phyloP scores from a whole-genome alignment of 164 flowering plant species.

The Vitis riparia region DNA sequence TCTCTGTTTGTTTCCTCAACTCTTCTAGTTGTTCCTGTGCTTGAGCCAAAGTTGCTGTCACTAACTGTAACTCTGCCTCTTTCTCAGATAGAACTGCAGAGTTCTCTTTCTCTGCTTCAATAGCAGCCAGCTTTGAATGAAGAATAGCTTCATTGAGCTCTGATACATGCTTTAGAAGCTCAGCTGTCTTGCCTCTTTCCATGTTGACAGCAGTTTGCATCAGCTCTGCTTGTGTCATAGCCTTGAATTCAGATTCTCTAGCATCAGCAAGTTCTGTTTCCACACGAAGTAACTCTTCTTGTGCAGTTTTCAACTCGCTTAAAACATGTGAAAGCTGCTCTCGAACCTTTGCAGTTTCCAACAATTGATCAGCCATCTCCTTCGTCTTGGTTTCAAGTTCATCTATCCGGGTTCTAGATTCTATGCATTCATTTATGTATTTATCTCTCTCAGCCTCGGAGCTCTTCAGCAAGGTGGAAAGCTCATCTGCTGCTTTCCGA shows the following conservation, averaged over 20 bases:
- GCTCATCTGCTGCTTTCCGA: slow-evolving; percentile 36
- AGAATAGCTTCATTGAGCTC: slow-evolving; percentile 43
- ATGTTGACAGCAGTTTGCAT: slow-evolving; percentile 26
- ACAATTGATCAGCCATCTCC: slow-evolving; percentile 25
- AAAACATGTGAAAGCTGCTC: slow-evolving; percentile 31
- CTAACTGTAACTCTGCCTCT: slow-evolving; percentile 28
- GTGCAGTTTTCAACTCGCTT: slow-evolving; percentile 30
- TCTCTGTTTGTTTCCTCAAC: slow-evolving; percentile 26
- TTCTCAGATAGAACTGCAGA: slow-evolving; percentile 25
- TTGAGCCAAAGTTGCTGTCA: slow-evolving; percentile 14
- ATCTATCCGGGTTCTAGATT: slow-evolving; percentile 21
- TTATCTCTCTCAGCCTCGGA: slow-evolving; percentile 39
- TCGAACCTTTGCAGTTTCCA: slow-evolving; percentile 21
- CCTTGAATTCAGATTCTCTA: slow-evolving; percentile 30
- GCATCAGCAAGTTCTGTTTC: slow-evolving; percentile 36
- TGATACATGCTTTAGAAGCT: slow-evolving; percentile 33
- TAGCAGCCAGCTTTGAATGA: slow-evolving; percentile 26
- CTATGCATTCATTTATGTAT: slow-evolving; percentile 24
- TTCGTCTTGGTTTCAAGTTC: slow-evolving; percentile 43
- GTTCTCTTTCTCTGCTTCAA: slow-evolving; percentile 38
- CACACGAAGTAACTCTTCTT: slow-evolving; percentile 30
- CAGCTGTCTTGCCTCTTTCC: slow-evolving; percentile 37
- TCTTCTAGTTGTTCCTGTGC: slow-evolving; percentile 31
- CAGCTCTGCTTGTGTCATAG: slow-evolving; percentile 27
- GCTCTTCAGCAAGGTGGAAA: slow-evolving; percentile 32